Base-by-base conservation (phyloP, 108 stramenopile genomes). In the Fistulifera solaris region DNA sequence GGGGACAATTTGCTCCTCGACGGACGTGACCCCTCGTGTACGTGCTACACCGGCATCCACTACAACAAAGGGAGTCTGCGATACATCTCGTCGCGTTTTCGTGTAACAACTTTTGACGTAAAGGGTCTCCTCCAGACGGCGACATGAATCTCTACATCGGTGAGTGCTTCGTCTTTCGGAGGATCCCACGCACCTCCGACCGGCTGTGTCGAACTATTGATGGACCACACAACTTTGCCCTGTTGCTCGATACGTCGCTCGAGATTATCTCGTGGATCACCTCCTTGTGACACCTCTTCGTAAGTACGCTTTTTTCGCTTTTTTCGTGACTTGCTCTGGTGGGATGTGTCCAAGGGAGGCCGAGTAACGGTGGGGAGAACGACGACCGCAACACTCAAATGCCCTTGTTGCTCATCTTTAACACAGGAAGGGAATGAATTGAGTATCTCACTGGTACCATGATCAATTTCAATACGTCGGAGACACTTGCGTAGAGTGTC, bases 31-130 rank as follows among this genome's bases (percentile, higher is more conserved):
- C 24, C 87, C 87, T 26, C 72, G 54, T 60, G 65, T 65, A 31
- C 48, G 26, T 19, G 1, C 49, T 19, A 4, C 39, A 11, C 22
- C 40, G n/a, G 59, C 27, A 18, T 66, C 45, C 51, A 76, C 27
- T 6, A 88, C 82, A 50, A 72, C 80, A 65, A 89, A 89, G 1
- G 87, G 87, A 0, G 83, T 76, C 48, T 89, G 87, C 0, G 83
- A 80, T 13, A 85, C 63, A 52, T 89, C 83, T 22, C 87, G 48
- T 46, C 81, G 52, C 11, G 67, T 45, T 61, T 89, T 89, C 18
- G 87, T 89, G 39, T 89, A 89, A 4, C 52, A 65, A n/a, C 81
- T 79, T 16, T 68, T 54, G 18, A 89, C 27, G 35, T 67, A 83
- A 43, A 81, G 18, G 87, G 79, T 15, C 65, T 43, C 38, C 87